Evolutionary conservation across 441 rosid species (phyloP).

Genomic region (Arabidopsis lyrata): DNA sequence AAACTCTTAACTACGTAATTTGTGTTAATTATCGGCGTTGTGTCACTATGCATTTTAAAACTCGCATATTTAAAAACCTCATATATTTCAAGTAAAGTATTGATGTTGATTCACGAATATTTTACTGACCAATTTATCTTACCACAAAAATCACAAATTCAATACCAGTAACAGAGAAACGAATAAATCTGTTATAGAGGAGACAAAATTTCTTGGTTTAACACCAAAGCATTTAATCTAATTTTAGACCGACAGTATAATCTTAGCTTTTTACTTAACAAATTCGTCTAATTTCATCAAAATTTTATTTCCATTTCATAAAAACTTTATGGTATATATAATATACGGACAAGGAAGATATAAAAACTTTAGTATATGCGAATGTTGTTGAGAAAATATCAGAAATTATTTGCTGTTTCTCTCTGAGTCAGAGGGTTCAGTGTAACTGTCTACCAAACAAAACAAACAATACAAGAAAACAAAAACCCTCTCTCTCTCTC

Average conservation of each 20-base stretch:
- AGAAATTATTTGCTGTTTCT: slow-evolving; percentile 14
- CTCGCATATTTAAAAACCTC: not conserved
- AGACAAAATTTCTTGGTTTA: not conserved
- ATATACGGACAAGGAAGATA: not conserved
- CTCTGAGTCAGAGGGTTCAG: slow-evolving; percentile 39
- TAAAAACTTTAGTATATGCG: slow-evolving; percentile 21
- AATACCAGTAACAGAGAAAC: no score
- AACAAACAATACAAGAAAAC: slow-evolving; percentile 16
- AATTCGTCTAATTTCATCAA: not conserved
- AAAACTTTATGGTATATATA: not conserved
- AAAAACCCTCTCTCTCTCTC: slow-evolving; percentile 38
- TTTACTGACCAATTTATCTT: not conserved
- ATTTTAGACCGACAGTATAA: not conserved
- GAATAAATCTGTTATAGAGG: no score
- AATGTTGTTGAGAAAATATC: slow-evolving; percentile 17
- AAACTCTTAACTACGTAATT: no score
- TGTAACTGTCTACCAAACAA: slow-evolving; percentile 40
- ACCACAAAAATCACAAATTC: not conserved
- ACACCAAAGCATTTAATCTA: not conserved
- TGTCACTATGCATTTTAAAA: no score
- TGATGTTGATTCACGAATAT: no score
- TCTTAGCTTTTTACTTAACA: not conserved
- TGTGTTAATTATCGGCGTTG: no score
- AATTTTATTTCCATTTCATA: not conserved
- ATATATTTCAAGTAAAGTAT: no score